Base-by-base conservation (phyloP, 768 basidiomycete species). In the Pulveroboletus sp. region DNA sequence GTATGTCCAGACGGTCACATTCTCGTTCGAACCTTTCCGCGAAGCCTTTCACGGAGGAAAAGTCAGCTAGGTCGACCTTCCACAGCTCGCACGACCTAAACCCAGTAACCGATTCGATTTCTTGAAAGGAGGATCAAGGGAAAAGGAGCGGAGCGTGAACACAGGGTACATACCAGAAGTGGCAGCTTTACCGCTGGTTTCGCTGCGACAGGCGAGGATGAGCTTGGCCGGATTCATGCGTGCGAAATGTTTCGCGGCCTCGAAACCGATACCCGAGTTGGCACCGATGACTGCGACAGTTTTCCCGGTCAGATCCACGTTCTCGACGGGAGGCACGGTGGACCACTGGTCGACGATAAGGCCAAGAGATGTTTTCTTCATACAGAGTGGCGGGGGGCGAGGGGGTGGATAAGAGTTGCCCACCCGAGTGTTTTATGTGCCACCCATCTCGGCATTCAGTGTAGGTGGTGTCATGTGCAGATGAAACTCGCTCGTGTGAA, bases 191-290 rank as follows among this genome's bases (percentile, higher is more conserved):
- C 63, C 69, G 41, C 58, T 67, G 35, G 39, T 51, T 41, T 60
- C 52, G 31, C 41, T 69, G 35, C 65, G 65, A 41, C 63, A 71
- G 1, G 61, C 60, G 1, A 69, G 10, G 24, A 69, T 52, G 14
- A 71, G 55, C 15, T 54, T 64, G 5, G 52, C 52, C 0, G 68
- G 64, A 6, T 59, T 58, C 68, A 69, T 70, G 1, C 53, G 51
- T 0, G 69, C 58, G 14, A 69, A 62, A 43, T 71, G 68, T 39
- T 58, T 63, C 0, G 61, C 54, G 0, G 64, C 60, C 40, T 70
- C 67, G 3, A 71, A 57, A 0, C 71, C 71, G 26, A 69, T 56
- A 3, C 69, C 70, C 2, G 56, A 51, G 47, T 69, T 71, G 17
- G 66, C 67, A 0, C 69, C 69, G 21, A 68, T 55, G 41, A 71